These are phyloP conservation scores for Calonectria hongkongensis DNA, from an alignment of 2,329 filamentous ascomycete species.

Conservation along the genomic window DNA sequence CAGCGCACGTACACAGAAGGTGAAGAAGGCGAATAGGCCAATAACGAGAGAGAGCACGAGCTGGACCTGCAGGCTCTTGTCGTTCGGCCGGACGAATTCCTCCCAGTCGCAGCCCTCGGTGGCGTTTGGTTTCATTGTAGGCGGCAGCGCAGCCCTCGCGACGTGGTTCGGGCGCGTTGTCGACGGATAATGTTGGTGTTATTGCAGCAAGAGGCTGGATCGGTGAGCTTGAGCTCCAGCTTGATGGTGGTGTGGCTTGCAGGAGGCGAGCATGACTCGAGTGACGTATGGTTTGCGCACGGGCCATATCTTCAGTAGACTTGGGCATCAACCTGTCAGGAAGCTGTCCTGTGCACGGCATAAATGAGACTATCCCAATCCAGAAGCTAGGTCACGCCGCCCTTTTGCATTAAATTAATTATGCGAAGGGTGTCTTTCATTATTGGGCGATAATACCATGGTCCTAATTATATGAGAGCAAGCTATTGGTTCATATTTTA, in stretches of 20 bases:
- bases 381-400: background rate
- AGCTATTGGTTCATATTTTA: too few species aligned
- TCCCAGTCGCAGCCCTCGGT: slow-evolving; percentile 50
- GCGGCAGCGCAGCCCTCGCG: slow-evolving; percentile 19
- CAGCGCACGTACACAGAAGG: slow-evolving; percentile 80
- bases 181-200: background rate
- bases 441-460: background rate
- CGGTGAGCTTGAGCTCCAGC: slow-evolving; percentile 26
- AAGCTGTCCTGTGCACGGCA: background rate
- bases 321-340: slow-evolving; percentile 22
- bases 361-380: slow-evolving; percentile 7
- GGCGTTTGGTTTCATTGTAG: slow-evolving; percentile 30
- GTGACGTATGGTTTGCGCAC: slow-evolving; percentile 37
- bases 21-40: slow-evolving; percentile 81
- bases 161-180: slow-evolving; percentile 14
- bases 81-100: slow-evolving; percentile 51
- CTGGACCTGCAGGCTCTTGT: slow-evolving; percentile 76
- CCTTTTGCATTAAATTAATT: slow-evolving; percentile 15
- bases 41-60: slow-evolving; percentile 82
- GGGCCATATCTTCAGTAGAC: slow-evolving; percentile 18
- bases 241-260: slow-evolving; percentile 18
- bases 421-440: background rate
- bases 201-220: slow-evolving; percentile 9
- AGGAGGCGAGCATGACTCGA: slow-evolving; percentile 30
- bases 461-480: too few species aligned